phyloP scores from a whole-genome alignment of 2,329 filamentous ascomycete genomes.

The Onygenales sp. region DNA sequence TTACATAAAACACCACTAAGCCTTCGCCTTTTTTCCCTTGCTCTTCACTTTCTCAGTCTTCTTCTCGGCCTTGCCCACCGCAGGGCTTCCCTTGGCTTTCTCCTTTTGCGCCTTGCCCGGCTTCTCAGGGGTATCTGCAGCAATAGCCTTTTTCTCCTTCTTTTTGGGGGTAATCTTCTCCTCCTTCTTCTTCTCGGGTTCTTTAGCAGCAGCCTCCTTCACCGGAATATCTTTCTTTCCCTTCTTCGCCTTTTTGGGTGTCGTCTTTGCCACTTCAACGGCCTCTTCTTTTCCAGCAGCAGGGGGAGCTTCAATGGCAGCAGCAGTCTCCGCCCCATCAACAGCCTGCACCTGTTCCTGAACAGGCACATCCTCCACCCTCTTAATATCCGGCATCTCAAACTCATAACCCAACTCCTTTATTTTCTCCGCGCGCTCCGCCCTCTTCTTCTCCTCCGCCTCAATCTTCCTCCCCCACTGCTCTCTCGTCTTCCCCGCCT shows the following conservation, averaged over 20 bases:
- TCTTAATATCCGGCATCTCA: constrained; percentile 62
- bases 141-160: background rate
- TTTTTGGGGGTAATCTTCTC: background rate
- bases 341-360: constrained; percentile 24
- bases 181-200: background rate
- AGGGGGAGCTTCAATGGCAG: constrained; percentile 20
- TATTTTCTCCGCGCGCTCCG: constrained; percentile 61
- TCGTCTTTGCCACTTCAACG: constrained; percentile 25
- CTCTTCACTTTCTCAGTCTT: constrained; percentile 2
- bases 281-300: constrained; percentile 14
- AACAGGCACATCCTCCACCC: constrained; percentile 44
- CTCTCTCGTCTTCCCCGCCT: constrained; percentile 61
- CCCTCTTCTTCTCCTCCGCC: constrained; percentile 62
- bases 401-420: constrained; percentile 78
- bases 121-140: constrained; percentile 2
- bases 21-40: constrained; percentile 22
- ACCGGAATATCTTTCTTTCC: constrained; percentile 9
- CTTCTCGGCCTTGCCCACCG: constrained; percentile 6
- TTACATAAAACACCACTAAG: background rate
- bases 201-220: background rate
- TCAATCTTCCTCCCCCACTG: constrained; percentile 69
- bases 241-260: constrained; percentile 27
- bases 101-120: constrained; percentile 5
- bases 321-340: constrained; percentile 21
- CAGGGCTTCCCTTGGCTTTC: constrained; percentile 8